These are phyloP conservation scores for Apiospora koreana DNA, from an alignment of 2,329 filamentous ascomycete species.

Conservation along the genomic window DNA sequence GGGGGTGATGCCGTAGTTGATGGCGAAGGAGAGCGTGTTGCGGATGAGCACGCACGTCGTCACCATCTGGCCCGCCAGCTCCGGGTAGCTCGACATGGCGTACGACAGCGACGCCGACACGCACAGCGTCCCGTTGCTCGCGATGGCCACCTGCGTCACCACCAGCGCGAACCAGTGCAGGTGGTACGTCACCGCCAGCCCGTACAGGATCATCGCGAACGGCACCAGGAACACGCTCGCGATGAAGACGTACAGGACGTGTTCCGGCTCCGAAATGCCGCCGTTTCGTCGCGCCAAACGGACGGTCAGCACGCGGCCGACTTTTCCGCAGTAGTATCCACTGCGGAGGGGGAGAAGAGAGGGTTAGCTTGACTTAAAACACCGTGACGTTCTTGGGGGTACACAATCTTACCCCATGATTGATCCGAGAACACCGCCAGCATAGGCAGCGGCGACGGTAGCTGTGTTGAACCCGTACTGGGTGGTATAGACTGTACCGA, in stretches of 20 bases:
- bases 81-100: slow-evolving; percentile 31
- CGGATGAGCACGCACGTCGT: slow-evolving; percentile 36
- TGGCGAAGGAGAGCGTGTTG: slow-evolving; percentile 51
- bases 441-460: slow-evolving; percentile 28
- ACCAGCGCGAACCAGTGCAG: slow-evolving; percentile 34
- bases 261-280: slow-evolving; percentile 26
- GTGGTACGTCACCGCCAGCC: slow-evolving; percentile 28
- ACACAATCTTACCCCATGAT: slow-evolving; percentile 22
- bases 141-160: slow-evolving; percentile 28
- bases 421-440: slow-evolving; percentile 22
- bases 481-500: slow-evolving; percentile 32
- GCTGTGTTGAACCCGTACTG: slow-evolving; percentile 32
- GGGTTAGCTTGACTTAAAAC: slow-evolving; percentile 29
- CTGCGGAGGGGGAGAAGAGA: slow-evolving; percentile 11
- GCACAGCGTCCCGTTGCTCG: slow-evolving; percentile 29
- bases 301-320: slow-evolving; percentile 30
- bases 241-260: slow-evolving; percentile 23
- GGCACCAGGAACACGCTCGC: slow-evolving; percentile 21
- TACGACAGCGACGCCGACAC: slow-evolving; percentile 30
- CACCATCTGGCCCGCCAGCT: slow-evolving; percentile 31
- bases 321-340: slow-evolving; percentile 32
- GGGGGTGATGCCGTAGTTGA: slow-evolving; percentile 47
- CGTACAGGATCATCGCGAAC: slow-evolving; percentile 17
- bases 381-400: slow-evolving; percentile 22
- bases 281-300: slow-evolving; percentile 22